Percentiles rank a stretch among this genome's conserved stretches.
Conservation (phyloP, 768 basidiomycete species). For the Hypsizygus marmoreus region DNA sequence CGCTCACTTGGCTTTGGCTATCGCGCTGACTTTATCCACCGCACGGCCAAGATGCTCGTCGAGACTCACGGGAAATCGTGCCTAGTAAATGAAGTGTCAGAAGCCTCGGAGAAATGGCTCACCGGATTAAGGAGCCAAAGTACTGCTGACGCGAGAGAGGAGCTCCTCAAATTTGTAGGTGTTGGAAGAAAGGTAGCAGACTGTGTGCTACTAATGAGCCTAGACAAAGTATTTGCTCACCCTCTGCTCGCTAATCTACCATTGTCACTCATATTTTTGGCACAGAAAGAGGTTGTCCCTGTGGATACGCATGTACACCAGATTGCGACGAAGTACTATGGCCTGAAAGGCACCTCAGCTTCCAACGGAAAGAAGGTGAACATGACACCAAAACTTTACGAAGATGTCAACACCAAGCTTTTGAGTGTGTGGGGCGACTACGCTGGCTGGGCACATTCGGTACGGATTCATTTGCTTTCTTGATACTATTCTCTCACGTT, state of each 20-base stretch:
- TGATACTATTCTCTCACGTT: neutral
- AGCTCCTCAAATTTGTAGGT: conserved; percentile 81
- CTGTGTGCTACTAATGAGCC: conserved; percentile 89
- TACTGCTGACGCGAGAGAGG: conserved; percentile 66
- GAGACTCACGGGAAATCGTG: conserved; percentile 45
- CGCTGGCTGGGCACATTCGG: conserved; percentile 91
- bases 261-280: neutral
- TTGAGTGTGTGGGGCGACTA: conserved; percentile 74
- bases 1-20: conserved; percentile 94
- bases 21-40: conserved; percentile 86
- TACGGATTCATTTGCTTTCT: conserved; percentile 29
- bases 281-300: conserved; percentile 81
- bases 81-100: conserved; percentile 25
- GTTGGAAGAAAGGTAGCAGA: conserved; percentile 98
- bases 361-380: conserved; percentile 39
- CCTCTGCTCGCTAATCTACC: neutral
- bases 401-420: conserved; percentile 65
- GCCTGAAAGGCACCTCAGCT: conserved; percentile 48
- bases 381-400: conserved; percentile 80
- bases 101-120: conserved; percentile 66
- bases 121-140: conserved; percentile 45
- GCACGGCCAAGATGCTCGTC: conserved; percentile 77
- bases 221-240: conserved; percentile 93
- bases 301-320: conserved; percentile 96
- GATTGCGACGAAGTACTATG: conserved; percentile 81